These are phyloP conservation scores for Pythium scleroteichum DNA, from an alignment of 352 stramenopile species.

Conservation along the genomic window DNA sequence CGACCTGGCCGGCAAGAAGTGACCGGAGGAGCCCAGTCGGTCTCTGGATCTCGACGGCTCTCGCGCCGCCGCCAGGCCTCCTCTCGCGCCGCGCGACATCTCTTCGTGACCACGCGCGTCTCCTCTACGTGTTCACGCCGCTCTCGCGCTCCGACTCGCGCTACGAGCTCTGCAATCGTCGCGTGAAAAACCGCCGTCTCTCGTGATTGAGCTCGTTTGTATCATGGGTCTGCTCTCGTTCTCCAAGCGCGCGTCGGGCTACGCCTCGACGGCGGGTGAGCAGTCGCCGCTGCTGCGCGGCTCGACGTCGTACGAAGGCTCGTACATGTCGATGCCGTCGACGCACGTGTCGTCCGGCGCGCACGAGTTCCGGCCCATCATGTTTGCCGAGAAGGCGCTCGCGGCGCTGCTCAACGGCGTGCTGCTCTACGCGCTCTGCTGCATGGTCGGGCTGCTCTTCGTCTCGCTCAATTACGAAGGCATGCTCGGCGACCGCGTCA, in stretches of 20 bases:
- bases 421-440: conserved; percentile 76
- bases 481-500: conserved; percentile 55
- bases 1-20: no score
- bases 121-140: conserved; percentile 1
- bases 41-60: not conserved
- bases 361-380: conserved; percentile 74
- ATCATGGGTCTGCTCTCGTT: no score
- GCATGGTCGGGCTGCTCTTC: conserved; percentile 63
- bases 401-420: conserved; percentile 72
- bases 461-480: conserved; percentile 81
- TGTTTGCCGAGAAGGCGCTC: conserved; percentile 78
- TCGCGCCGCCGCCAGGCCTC: not conserved
- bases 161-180: not conserved
- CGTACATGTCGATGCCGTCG: conserved; percentile 74
- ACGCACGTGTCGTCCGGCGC: conserved; percentile 23
- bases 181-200: not conserved
- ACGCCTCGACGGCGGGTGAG: conserved; percentile 35
- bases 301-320: conserved; percentile 59
- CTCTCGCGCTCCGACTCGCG: not conserved
- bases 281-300: conserved; percentile 68
- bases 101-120: not conserved
- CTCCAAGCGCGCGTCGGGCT: not conserved
- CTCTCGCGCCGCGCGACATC: not conserved
- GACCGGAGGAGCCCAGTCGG: no score
- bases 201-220: no score